Base-by-base conservation (phyloP, 768 basidiomycete genomes). In the Xerocomellus chrysenteron region DNA sequence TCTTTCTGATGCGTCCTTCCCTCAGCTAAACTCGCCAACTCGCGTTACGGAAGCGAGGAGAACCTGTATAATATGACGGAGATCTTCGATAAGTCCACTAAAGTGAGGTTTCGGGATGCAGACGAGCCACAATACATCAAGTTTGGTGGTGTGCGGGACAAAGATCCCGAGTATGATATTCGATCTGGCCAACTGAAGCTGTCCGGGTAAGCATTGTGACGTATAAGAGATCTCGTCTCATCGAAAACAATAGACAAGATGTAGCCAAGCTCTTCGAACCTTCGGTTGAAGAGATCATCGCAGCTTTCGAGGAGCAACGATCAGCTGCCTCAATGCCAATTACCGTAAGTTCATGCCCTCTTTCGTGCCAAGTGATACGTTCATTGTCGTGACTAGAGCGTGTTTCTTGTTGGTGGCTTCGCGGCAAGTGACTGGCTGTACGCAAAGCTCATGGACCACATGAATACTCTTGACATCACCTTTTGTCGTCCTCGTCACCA, bases 61-160 rank as follows among this genome's bases (percentile, higher is more conserved):
- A 68, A 65, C 40, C 52, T 79, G 26, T 35, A 66, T 5, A 45
- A 58, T 1, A 74, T 77, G 57, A 45, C 69, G 0, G 68, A 74
- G 4, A 28, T 58, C 5, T 77, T 78, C 40, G 74, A 76, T 26
- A 66, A 66, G 48, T 60, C 64, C 1, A 68, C 73, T 0, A 78
- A 78, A 56, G 49, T 70, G 17, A 76, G 72, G 14, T 80, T 78
- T 58, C 78, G 70, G 35, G 61, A 65, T 39, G 65, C 58, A 2
- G 56, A 65, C 11, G 71, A 74, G 16, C 66, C 75, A 0, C 73
- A 70, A n/a, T 79, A 71, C 56, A 70, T 68, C 46, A 77, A 63
- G 39, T 76, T 80, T 33, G 77, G 78, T 17, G 65, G 61, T 1
- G 55, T 65, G 26, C 60, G 71, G 6, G 72, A 74, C 59, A 71